Evolutionary conservation across 345 rosid genomes (phyloP), one percentile per base, ranked within the genome.

Genomic region (Acer saccharum): DNA sequence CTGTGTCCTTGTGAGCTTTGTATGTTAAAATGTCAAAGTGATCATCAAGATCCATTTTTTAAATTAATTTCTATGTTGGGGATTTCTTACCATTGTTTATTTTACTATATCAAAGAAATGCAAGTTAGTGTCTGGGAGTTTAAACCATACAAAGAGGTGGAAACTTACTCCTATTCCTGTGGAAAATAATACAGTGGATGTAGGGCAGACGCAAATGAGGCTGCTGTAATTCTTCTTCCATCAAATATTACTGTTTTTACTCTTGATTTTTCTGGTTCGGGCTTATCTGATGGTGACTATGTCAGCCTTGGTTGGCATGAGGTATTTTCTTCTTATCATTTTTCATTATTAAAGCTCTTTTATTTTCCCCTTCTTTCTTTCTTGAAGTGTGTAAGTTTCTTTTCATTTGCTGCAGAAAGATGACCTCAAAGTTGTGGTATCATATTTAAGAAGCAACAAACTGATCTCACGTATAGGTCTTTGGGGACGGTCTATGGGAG

Each of bases 401-500:
- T 70, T 68, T 73, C 10, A 77, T 72, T 65, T 74, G 55, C 85
- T 65, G 77, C 88, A 95, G 98, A 93, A 78, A 84, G 93, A 91
- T 81, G 99, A 96, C 88, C 99, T 96, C 77, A 90, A 90, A 86
- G 90, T 88, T 71, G 97, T 87, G n/a, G 90, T 94, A 23, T 84
- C 99, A 63, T 83, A 93, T 83, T 89, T 96, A 73, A 92, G 98
- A 88, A 88, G 81, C 86, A 88, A 80, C 83, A 87, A 82, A 72
- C 87, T 88, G 65, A 85, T 91, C 79, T 93, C 99, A 29, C 80
- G 93, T 69, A 88, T 94, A 63, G 99, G 97, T 77, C 98, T 96
- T 4, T 96, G 99, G 99, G 99, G 99, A 79, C 94, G 99, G 73
- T 96, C 99, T 58, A 96, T 96, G 99, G 99, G 99, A 71, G 99